Base-by-base conservation (phyloP, 805 yeast genomes). In the Ogataea salicorniae region DNA sequence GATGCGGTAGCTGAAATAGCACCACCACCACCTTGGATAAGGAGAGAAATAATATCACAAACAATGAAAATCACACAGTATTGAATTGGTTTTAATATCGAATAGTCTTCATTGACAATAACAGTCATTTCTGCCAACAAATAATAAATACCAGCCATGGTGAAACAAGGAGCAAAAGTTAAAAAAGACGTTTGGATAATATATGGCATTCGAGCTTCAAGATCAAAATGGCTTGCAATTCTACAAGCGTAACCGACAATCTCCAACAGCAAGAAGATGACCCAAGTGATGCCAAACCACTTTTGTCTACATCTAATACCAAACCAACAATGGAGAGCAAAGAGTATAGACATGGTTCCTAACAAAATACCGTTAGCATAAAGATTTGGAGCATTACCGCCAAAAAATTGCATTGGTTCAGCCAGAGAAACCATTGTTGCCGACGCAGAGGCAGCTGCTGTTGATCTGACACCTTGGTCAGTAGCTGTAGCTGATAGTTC, bases 101-200 rank as follows among this genome's bases (percentile, higher is more conserved):
- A 77, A 53, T 63, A 79, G 17, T 66, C 57, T 47, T 69, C 68
- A 5, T 86, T 86, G 56, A 79, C 80, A 1, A 85, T 62, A 50
- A 80, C 80, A 46, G 79, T 68, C 39, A 82, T 53, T 62, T 84
- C 81, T 6, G 83, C 85, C 51, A 87, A 64, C 46, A 81, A 71
- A 53, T 73, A 82, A 64, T 87, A 87, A 2, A 86, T 70, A 1
- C 89, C 94, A 11, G 83, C 94, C 85, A 84, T 83, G 39, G 83
- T 71, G 61, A 87, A 83, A 6, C 84, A 85, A 0, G 95, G 95
- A 0, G 85, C 89, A 41, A 87, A 63, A 0, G 89, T 84, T 46
- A 86, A 67, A 54, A 80, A 70, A 46, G 80, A 72, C 53, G 82
- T 76, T 61, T 87, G 92, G 51, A 79, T 64, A 37, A 83, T 53